Evolutionary conservation across 192 early-diverging fungal species (phyloP).

Genomic region (Backusella psychrophila): DNA sequence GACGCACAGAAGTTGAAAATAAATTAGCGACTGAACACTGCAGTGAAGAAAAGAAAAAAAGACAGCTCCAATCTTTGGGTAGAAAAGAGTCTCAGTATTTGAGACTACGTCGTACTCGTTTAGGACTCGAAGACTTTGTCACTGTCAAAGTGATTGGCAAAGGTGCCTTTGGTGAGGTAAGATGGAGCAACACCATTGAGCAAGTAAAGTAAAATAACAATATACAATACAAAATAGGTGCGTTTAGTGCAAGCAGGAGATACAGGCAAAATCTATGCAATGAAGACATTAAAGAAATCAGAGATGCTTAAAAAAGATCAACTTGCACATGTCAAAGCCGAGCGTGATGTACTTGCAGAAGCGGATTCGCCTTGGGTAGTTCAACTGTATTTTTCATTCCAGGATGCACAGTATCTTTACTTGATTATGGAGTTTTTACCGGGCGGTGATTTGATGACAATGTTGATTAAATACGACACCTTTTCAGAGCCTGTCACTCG

Average conservation of each 20-base stretch:
- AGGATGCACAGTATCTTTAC: slow-evolving; percentile 91
- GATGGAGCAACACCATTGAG: neutral
- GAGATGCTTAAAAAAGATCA: slow-evolving; percentile 99
- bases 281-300: slow-evolving; percentile 94
- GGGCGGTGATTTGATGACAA: slow-evolving; percentile 99
- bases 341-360: slow-evolving; percentile 97
- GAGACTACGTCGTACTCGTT: slow-evolving; percentile 83
- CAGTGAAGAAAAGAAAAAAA: slow-evolving; percentile 84
- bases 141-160: slow-evolving; percentile 99
- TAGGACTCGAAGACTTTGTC: slow-evolving; percentile 89
- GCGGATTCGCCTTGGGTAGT: slow-evolving; percentile 97
- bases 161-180: slow-evolving; percentile 96
- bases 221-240: slow-evolving; percentile 51
- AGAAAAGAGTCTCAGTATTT: slow-evolving; percentile 94
- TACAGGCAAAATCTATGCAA: slow-evolving; percentile 97
- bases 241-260: slow-evolving; percentile 94
- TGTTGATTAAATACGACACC: slow-evolving; percentile 98
- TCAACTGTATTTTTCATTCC: slow-evolving; percentile 98
- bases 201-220: no score
- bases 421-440: slow-evolving; percentile 99
- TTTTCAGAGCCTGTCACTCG: slow-evolving; percentile 97
- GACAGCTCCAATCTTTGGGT: slow-evolving; percentile 76
- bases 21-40: slow-evolving; percentile 70
- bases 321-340: slow-evolving; percentile 96
- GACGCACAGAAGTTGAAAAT: slow-evolving; percentile 79